Base-by-base conservation (phyloP, 768 basidiomycete species). In the Russula olivacea region DNA sequence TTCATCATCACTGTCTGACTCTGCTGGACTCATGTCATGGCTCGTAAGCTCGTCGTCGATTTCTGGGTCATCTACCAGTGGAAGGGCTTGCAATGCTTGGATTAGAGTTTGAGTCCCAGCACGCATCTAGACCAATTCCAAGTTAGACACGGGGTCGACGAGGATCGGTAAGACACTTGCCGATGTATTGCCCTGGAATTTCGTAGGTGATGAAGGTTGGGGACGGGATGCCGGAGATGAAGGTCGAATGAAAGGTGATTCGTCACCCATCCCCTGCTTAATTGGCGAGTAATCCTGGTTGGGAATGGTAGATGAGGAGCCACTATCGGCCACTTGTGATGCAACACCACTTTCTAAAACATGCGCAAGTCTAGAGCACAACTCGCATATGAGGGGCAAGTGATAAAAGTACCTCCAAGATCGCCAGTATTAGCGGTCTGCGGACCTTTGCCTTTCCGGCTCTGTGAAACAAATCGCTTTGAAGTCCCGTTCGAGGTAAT, bases 41-140 rank as follows among this genome's bases (percentile, higher is more conserved):
- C 76, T 73, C 12, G 78, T 69, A 32, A 78, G 73, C 53, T 86
- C 89, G 45, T 88, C 87, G 36, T 87, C 86, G 60, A 84, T 84
- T 66, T 91, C 88, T 10, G 81, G 79, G 63, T 80, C 81, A 45
- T 85, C 84, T 38, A 81, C 79, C 87, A 86, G 89, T 21, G 91
- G 92, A 47, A 93, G 78, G 2, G 90, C 91, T 69, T 93, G 91
- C 15, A 93, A 78, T 4, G 89, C 91, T 75, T 93, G 91, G 43
- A 93, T 93, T 55, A 93, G 82, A 3, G 91, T 89, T 71, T 93
- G 92, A 3, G 91, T 93, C 17, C 91, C 91, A 28, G 86, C 83
- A 45, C 89, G 86, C 85, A 93, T 88, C 91, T 93, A 70, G 41
- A 66, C 63, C 61, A 62, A 61, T 54, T 43, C 58, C 30, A 48